Base-by-base conservation (phyloP, 208 protist genomes). In the Leishmania amazonensis region DNA sequence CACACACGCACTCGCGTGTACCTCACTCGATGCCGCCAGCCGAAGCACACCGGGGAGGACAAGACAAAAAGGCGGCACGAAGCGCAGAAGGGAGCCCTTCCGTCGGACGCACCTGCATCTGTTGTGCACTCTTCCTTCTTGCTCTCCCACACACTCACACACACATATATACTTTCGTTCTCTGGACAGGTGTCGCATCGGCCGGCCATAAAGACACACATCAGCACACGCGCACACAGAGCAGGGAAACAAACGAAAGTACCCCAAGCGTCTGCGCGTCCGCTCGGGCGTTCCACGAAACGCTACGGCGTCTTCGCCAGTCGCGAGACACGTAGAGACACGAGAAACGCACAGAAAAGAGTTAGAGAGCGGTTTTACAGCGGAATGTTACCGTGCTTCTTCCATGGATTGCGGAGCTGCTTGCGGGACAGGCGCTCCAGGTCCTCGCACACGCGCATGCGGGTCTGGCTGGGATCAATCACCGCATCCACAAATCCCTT, bases 371-470 rank as follows among this genome's bases (percentile, higher is more conserved):
- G 3, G 45, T 11, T n/a, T 90, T 87, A 99, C 38, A 99, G 91
- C 28, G 98, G 98, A 81, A 99, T 99, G 93, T 99, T 99, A 78
- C 91, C 95, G 89, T 99, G 98, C 88, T 99, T 99, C 86, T 96
- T 97, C 80, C 85, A 89, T 38, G 97, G 97, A 79, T 98, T 98
- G 35, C 73, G 57, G 31, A 95, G 79, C 58, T 97, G 70, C 91
- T 99, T 99, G 78, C 76, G 88, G 38, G 87, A 68, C 13, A 99
- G 89, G 6, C 97, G 78, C 77, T 98, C 92, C 5, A 99, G 92
- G 81, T 99, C 98, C 76, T 98, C 93, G 89, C 94, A 98, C 65
- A 99, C 81, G 58, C 87, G 89, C 58, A 81, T 72, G 77, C 95
- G 91, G 13, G 98, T 99, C 57, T 88, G 80, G 47, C 76, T 57